Base-by-base conservation (phyloP, 345 rosid genomes). In the Salix exigua region DNA sequence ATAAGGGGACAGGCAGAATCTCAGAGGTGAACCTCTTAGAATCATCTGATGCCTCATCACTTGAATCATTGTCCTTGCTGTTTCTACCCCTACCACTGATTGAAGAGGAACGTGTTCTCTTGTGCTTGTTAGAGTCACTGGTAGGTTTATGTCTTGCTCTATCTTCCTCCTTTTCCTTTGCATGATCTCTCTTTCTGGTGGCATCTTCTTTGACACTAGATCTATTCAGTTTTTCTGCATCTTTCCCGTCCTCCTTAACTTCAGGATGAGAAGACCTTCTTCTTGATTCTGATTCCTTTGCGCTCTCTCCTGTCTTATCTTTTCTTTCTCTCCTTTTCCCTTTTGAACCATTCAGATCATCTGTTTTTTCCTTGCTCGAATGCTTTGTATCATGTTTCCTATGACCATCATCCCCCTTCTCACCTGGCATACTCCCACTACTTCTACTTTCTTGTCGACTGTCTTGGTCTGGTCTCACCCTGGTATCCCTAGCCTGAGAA, bases 11-110 rank as follows among this genome's bases (percentile, higher is more conserved):
- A 31, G n/a, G 75, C 63, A 69, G 73, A 37, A 78, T 71, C 75
- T 65, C 38, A 51, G 44, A 48, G 75, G 37, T 46, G 25, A 78
- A 93, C 99, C 99, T 89, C 79, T 75, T 85, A 70, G 98, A 90
- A 83, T 88, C 91, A 75, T 92, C 87, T 75, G 97, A 94, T 68
- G 86, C 80, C 78, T 87, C 94, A 79, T 90, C 88, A 72, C 86
- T 87, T 28, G 94, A 88, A 77, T 73, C 86, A 78, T 77, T 84
- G 26, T 89, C 90, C 83, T 85, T 91, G 76, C 84, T 85, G 79
- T 73, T 79, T 83, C 86, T 87, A 58, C 83, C 90, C 82, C 85
- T 80, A 68, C 85, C 85, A 85, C 89, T 82, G 60, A 79, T 71
- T 75, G 96, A 87, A 63, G 94, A 85, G 62, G 97, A 88, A 18